phyloP scores from a whole-genome alignment of 1,284 basidiomycete genomes.

The Pseudozyma flocculosa region DNA sequence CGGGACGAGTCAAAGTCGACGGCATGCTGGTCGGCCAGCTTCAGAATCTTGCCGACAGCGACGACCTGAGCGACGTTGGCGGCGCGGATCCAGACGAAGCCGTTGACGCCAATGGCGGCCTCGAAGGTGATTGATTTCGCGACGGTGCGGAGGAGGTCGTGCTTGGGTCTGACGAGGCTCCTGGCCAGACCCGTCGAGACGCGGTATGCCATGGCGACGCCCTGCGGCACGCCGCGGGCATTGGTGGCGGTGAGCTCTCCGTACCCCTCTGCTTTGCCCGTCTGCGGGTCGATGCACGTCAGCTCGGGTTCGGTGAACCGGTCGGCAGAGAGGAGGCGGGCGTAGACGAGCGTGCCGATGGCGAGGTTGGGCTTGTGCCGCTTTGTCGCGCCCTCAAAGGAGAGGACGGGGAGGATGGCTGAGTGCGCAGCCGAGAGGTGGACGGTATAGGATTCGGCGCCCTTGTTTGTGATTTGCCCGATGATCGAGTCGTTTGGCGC shows the following conservation, averaged over 20 bases:
- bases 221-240: conserved; percentile 21
- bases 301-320: conserved; percentile 51
- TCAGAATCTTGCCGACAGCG: conserved; percentile 41
- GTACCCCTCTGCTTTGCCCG: conserved; percentile 49
- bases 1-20: neutral
- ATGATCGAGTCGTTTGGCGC: conserved; percentile 42
- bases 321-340: conserved; percentile 38
- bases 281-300: conserved; percentile 49
- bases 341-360: conserved; percentile 53
- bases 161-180: conserved; percentile 30
- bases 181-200: conserved; percentile 29
- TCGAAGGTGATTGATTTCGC: conserved; percentile 52
- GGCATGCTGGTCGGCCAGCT: conserved; percentile 23
- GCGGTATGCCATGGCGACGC: conserved; percentile 23
- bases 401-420: conserved; percentile 46
- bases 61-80: conserved; percentile 33
- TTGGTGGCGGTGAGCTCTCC: conserved; percentile 48
- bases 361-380: conserved; percentile 52
- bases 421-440: conserved; percentile 43
- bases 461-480: conserved; percentile 49
- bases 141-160: conserved; percentile 34
- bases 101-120: conserved; percentile 51
- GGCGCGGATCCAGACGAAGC: conserved; percentile 47
- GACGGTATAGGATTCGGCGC: conserved; percentile 47
- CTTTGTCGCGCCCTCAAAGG: conserved; percentile 56